A percentile compares a stretch with the other conserved stretches of the same genome.
Conservation (phyloP, 2,329 filamentous ascomycete genomes). For the Fusarium sp. region DNA sequence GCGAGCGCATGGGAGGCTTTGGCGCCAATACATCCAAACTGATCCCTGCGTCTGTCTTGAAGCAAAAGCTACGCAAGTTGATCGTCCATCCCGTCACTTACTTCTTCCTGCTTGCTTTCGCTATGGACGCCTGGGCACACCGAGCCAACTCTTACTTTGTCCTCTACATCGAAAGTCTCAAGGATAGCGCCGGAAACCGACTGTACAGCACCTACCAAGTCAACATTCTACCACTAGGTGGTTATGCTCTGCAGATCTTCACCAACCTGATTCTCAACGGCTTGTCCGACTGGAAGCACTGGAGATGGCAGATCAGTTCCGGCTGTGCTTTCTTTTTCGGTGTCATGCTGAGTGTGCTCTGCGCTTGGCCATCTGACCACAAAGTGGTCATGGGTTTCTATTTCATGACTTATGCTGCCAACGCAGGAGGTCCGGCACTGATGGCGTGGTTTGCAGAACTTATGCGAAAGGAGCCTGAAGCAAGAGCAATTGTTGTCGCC, state of each 20-base stretch:
- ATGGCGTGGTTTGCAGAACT: constrained; percentile 57
- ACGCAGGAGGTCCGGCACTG: constrained; percentile 53
- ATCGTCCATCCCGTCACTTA: constrained; percentile 52
- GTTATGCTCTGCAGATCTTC: constrained; percentile 55
- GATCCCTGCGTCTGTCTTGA: constrained; percentile 46
- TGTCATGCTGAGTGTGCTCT: constrained; percentile 53
- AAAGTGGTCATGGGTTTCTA: constrained; percentile 55
- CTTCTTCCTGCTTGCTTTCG: constrained; percentile 52
- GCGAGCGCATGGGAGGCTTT: constrained; percentile 49
- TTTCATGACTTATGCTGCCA: constrained; percentile 56
- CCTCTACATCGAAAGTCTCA: constrained; percentile 51
- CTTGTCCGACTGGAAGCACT: constrained; percentile 57
- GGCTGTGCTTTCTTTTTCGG: constrained; percentile 50
- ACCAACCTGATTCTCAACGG: constrained; percentile 56
- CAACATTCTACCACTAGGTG: constrained; percentile 52
- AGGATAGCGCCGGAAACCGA: constrained; percentile 46
- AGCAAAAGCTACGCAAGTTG: constrained; percentile 48
- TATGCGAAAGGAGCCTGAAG: constrained; percentile 56
- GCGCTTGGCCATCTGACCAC: constrained; percentile 54
- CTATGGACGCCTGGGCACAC: constrained; percentile 51
- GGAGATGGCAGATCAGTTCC: constrained; percentile 58
- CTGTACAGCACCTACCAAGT: constrained; percentile 53
- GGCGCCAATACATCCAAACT: constrained; percentile 52
- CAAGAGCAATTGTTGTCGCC: constrained; percentile 55
- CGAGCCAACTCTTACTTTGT: constrained; percentile 55